These are phyloP conservation scores for Avena eriantha DNA, from an alignment of 176 grass and related monocot genomes.

Conservation along the genomic window DNA sequence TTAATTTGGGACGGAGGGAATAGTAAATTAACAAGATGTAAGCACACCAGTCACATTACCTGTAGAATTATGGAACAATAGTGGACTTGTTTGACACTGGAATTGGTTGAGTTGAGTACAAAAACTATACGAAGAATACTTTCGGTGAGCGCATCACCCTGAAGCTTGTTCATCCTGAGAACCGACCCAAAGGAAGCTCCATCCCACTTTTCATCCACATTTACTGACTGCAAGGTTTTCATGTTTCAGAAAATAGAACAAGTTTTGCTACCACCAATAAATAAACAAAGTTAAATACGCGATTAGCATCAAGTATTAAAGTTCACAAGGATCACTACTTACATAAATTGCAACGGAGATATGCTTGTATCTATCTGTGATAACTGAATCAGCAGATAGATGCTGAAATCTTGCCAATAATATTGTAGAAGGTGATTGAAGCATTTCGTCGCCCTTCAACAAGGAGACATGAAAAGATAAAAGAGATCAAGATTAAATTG, in stretches of 20 bases:
- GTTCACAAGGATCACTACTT: conserved; percentile 26
- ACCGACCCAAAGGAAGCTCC: conserved; percentile 79
- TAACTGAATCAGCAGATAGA: conserved; percentile 57
- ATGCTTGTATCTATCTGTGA: conserved; percentile 69
- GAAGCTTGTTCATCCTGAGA: conserved; percentile 66
- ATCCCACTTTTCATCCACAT: conserved; percentile 87
- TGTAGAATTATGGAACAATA: conserved; percentile 78
- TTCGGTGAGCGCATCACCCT: conserved; percentile 59
- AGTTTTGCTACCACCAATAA: conserved; percentile 6
- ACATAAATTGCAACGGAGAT: conserved; percentile 68
- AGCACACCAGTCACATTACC: conserved; percentile 49
- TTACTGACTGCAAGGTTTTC: conserved; percentile 64
- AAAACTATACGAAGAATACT: conserved; percentile 66
- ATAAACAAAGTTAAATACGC: conserved; percentile 34
- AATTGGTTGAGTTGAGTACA: conserved; percentile 61
- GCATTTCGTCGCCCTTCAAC: conserved; percentile 55
- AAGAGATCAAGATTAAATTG: conserved; percentile 12
- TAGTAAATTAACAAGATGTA: conserved; percentile 31
- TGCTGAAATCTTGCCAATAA: conserved; percentile 58
- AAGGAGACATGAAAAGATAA: conserved; percentile 45
- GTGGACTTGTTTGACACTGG: conserved; percentile 80
- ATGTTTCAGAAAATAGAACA: background rate
- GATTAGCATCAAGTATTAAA: conserved; percentile 24
- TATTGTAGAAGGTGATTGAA: conserved; percentile 49
- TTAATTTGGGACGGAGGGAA: too few species aligned